phyloP scores from a whole-genome alignment of 192 early-diverging fungal genomes.

The Linnemannia elongata region DNA sequence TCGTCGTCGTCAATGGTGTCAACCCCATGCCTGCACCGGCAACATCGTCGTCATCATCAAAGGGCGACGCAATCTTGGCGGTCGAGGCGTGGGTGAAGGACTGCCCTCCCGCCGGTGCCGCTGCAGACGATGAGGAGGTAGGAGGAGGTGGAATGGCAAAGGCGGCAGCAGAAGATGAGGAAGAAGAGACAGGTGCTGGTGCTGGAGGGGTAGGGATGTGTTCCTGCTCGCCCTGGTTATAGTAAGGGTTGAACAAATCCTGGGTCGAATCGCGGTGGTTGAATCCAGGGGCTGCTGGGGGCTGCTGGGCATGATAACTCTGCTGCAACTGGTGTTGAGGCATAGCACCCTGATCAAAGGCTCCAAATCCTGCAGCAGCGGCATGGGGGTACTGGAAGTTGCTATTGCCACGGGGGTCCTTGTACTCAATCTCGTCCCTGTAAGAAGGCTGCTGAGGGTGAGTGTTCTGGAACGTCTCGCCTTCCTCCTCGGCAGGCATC shows the following conservation, averaged over 20 bases:
- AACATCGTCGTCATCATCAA: slow-evolving; percentile 27
- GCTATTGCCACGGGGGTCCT: slow-evolving; percentile 16
- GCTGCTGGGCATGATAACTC: slow-evolving; percentile 10
- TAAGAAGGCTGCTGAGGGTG: slow-evolving; percentile 30
- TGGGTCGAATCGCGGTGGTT: slow-evolving; percentile 29
- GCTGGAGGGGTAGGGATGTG: slow-evolving; percentile 16
- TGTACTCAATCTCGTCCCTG: slow-evolving; percentile 54
- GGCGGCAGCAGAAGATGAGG: background rate
- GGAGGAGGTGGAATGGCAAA: background rate
- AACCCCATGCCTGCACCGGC: background rate
- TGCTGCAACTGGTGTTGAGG: background rate
- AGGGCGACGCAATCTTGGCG: slow-evolving; percentile 41
- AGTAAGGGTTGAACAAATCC: slow-evolving; percentile 47
- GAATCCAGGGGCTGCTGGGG: slow-evolving; percentile 38
- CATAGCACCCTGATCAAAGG: slow-evolving; percentile 15
- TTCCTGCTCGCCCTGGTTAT: slow-evolving; percentile 42
- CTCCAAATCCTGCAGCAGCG: slow-evolving; percentile 25
- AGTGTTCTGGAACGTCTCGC: slow-evolving; percentile 14
- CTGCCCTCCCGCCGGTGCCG: background rate
- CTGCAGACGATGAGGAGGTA: background rate
- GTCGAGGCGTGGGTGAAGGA: slow-evolving; percentile 38
- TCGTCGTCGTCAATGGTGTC: background rate
- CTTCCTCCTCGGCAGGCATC: slow-evolving; percentile 8
- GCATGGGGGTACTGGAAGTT: slow-evolving; percentile 19
- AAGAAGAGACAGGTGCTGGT: background rate